phyloP scores from a whole-genome alignment of 2,329 filamentous ascomycete species.

The Didymella lethalis region DNA sequence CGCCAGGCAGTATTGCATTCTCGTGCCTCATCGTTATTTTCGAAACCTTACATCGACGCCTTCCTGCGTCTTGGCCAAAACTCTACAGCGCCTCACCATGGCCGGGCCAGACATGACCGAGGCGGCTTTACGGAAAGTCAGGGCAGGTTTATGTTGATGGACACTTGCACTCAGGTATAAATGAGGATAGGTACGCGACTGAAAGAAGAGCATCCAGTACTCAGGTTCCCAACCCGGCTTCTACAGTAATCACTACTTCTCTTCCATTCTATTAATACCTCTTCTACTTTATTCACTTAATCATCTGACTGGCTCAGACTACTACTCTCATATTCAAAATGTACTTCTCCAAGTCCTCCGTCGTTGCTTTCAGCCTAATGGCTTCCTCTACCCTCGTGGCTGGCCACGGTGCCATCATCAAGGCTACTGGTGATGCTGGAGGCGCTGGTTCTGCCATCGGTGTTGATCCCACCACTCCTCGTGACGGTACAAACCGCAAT shows the following conservation, averaged over 20 bases:
- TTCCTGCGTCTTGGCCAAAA: slow-evolving; percentile 46
- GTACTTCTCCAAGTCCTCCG: slow-evolving; percentile 52
- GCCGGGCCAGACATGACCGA: slow-evolving; percentile 23
- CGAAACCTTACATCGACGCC: slow-evolving; percentile 29
- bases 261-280: slow-evolving; percentile 39
- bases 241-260: slow-evolving; percentile 47
- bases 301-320: slow-evolving; percentile 52
- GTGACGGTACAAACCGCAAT: slow-evolving; percentile 66
- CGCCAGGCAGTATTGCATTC: slow-evolving; percentile 22
- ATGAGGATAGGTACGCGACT: slow-evolving; percentile 27
- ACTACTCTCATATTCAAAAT: slow-evolving; percentile 51
- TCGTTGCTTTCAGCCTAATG: slow-evolving; percentile 59
- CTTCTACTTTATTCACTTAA: slow-evolving; percentile 34
- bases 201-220: slow-evolving; percentile 43
- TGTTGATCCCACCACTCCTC: slow-evolving; percentile 65
- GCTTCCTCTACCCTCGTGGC: slow-evolving; percentile 64
- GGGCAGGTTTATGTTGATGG: slow-evolving; percentile 1
- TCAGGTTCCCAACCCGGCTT: slow-evolving; percentile 46
- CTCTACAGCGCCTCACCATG: slow-evolving; percentile 27
- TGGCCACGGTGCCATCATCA: slow-evolving; percentile 68
- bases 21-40: slow-evolving; percentile 23
- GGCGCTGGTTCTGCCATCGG: slow-evolving; percentile 61
- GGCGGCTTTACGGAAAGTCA: slow-evolving; percentile 12
- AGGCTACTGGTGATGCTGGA: slow-evolving; percentile 65
- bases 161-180: slow-evolving; percentile 37